A percentile compares a stretch with the other conserved stretches of the same genome.
Conservation (phyloP, 1,284 basidiomycete species). For the Coriolopsis trogii region DNA sequence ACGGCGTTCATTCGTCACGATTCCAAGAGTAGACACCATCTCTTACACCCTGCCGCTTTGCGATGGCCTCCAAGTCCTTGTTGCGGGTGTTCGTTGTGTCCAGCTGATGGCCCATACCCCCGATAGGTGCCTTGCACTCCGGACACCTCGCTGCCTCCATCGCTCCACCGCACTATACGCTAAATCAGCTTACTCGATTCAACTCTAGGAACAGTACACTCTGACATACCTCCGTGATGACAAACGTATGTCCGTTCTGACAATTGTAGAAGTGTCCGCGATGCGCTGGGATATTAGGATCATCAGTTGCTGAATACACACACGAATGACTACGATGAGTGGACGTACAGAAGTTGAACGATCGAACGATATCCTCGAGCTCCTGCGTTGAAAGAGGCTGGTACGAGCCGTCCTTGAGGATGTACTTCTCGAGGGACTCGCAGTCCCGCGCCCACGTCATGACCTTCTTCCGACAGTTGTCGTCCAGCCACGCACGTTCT, state of each 20-base stretch:
- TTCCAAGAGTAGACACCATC: no score
- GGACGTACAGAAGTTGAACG: slow-evolving; percentile 47
- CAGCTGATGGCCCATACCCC: slow-evolving; percentile 48
- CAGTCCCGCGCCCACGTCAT: slow-evolving; percentile 37
- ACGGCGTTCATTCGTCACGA: no score
- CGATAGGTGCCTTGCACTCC: slow-evolving; percentile 57
- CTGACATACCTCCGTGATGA: slow-evolving; percentile 33
- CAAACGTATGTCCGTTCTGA: slow-evolving; percentile 33
- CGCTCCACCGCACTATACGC: slow-evolving; percentile 57
- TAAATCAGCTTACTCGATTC: no score
- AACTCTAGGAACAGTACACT: no score
- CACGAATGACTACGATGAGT: neutral
- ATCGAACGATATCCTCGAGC: slow-evolving; percentile 47
- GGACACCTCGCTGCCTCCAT: slow-evolving; percentile 49
- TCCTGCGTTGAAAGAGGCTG: slow-evolving; percentile 51
- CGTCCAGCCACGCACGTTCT: slow-evolving; percentile 40
- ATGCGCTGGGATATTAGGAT: slow-evolving; percentile 34
- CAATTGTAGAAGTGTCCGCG: slow-evolving; percentile 46
- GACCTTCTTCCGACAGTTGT: slow-evolving; percentile 37
- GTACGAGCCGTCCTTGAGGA: slow-evolving; percentile 42
- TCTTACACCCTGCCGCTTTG: slow-evolving; percentile 6
- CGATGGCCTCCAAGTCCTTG: slow-evolving; percentile 44
- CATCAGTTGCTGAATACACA: neutral
- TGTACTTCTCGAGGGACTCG: slow-evolving; percentile 32
- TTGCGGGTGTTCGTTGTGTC: slow-evolving; percentile 45